Evolutionary conservation across 164 flowering plant species (phyloP).

Genomic region (Nelumbo lutea): DNA sequence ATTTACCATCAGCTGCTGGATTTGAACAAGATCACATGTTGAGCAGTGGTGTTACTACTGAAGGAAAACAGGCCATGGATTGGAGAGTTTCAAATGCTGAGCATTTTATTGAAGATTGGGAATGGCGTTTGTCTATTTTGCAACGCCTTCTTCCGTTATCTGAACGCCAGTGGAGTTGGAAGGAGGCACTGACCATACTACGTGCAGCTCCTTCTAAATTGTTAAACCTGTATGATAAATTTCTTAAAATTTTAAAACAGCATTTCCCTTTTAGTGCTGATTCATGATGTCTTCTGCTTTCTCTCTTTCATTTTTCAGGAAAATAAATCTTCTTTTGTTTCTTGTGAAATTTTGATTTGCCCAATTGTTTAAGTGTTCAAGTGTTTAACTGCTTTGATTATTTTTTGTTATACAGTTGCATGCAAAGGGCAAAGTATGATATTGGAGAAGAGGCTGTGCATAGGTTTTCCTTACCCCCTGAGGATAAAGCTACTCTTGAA

Average conservation of each 20-base stretch:
- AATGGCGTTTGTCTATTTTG: constrained; percentile 91
- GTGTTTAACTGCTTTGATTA: neutral
- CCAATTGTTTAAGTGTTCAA: neutral
- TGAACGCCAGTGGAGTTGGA: constrained; percentile 93
- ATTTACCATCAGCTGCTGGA: constrained; percentile 42
- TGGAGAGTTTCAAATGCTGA: constrained; percentile 72
- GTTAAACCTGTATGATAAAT: constrained; percentile 57
- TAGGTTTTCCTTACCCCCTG: constrained; percentile 87
- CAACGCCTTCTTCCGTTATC: constrained; percentile 88
- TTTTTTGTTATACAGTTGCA: constrained; percentile 57
- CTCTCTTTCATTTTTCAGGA: too few species aligned
- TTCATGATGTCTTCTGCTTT: neutral
- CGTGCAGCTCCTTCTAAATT: constrained; percentile 98
- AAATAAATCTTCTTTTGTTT: neutral
- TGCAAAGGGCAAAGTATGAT: constrained; percentile 94
- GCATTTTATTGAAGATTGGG: constrained; percentile 89
- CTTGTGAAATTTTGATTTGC: neutral
- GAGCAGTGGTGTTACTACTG: constrained; percentile 28
- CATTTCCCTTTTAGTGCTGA: neutral
- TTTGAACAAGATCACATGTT: constrained; percentile 35
- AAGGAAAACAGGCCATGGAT: constrained; percentile 67
- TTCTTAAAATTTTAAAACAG: neutral
- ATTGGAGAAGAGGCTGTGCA: constrained; percentile 96
- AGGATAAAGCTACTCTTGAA: constrained; percentile 92
- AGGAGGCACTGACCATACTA: constrained; percentile 81